A percentile compares a stretch with the other conserved stretches of the same genome.
Conservation (phyloP, 768 basidiomycete genomes). For the Cystofilobasidium macerans region DNA sequence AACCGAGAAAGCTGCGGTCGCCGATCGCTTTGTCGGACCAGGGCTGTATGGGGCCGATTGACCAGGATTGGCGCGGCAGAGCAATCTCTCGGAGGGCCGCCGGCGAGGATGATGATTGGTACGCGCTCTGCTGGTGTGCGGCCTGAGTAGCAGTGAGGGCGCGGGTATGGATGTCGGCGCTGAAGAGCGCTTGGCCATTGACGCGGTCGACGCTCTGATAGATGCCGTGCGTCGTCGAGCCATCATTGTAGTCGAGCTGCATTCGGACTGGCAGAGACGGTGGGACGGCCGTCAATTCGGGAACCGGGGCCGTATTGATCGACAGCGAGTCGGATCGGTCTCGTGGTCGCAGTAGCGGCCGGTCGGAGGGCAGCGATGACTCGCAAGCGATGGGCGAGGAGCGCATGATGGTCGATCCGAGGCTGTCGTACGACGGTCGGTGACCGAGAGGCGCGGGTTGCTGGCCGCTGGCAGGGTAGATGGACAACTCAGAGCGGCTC, state of each 20-base stretch:
- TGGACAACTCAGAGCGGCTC: no score
- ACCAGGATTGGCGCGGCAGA: no score
- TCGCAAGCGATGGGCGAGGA: neutral
- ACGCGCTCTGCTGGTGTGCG: neutral
- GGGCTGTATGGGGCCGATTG: no score
- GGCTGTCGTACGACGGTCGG: no score
- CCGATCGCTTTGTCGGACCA: no score
- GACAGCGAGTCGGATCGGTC: slow-evolving; percentile 19
- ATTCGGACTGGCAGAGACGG: slow-evolving; percentile 2
- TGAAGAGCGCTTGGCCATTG: neutral
- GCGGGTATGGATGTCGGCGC: neutral
- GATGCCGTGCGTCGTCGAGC: neutral
- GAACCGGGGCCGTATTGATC: slow-evolving; percentile 20
- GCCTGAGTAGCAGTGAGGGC: neutral
- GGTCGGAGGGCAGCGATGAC: neutral
- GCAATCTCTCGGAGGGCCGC: no score
- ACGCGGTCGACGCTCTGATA: no score
- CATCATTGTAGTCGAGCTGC: neutral
- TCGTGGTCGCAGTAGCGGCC: slow-evolving; percentile 3
- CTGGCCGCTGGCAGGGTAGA: no score
- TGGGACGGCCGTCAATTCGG: slow-evolving; percentile 18
- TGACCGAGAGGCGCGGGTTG: neutral
- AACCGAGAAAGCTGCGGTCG: no score
- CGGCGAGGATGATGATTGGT: neutral
- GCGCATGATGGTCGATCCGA: neutral